phyloP scores from a whole-genome alignment of 169 alveolate species.

The Babesia ovata region DNA sequence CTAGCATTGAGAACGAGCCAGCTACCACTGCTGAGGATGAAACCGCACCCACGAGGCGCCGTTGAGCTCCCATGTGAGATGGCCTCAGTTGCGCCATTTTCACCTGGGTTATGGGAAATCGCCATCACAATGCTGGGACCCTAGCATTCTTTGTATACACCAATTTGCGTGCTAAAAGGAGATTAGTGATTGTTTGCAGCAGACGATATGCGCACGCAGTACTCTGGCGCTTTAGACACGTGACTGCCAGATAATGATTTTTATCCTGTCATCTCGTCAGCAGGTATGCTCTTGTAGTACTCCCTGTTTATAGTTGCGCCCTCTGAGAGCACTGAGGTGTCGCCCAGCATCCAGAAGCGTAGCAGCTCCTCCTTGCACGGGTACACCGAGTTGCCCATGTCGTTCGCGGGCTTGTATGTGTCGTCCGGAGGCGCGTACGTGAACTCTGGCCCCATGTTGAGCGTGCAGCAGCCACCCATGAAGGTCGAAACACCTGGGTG shows the following conservation, averaged over 20 bases:
- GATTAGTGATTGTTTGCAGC: background rate
- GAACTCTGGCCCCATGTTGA: slow-evolving; percentile 79
- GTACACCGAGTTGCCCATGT: slow-evolving; percentile 67
- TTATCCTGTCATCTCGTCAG: background rate
- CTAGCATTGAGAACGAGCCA: background rate
- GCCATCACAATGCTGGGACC: background rate
- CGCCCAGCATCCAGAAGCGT: slow-evolving; percentile 70
- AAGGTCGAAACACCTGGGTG: slow-evolving; percentile 81
- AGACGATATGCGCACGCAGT: background rate
- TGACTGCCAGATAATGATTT: background rate
- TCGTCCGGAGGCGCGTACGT: slow-evolving; percentile 63
- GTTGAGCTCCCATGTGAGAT: background rate
- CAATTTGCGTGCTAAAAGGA: too few relatives aligned
- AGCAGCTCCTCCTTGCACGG: slow-evolving; percentile 76
- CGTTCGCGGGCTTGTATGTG: slow-evolving; percentile 61
- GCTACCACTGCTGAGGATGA: slow-evolving; percentile 1
- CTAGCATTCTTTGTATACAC: background rate
- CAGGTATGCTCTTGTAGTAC: slow-evolving; percentile 31
- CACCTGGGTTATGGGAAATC: too few relatives aligned
- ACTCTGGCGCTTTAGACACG: background rate
- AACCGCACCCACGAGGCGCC: slow-evolving; percentile 2
- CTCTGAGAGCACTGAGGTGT: slow-evolving; percentile 44
- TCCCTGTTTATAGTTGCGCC: slow-evolving; percentile 43
- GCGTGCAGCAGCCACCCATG: slow-evolving; percentile 76
- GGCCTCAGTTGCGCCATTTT: too few relatives aligned